These are phyloP conservation scores for Hibiscus mutabilis DNA, from an alignment of 345 rosid species.

Conservation along the genomic window DNA sequence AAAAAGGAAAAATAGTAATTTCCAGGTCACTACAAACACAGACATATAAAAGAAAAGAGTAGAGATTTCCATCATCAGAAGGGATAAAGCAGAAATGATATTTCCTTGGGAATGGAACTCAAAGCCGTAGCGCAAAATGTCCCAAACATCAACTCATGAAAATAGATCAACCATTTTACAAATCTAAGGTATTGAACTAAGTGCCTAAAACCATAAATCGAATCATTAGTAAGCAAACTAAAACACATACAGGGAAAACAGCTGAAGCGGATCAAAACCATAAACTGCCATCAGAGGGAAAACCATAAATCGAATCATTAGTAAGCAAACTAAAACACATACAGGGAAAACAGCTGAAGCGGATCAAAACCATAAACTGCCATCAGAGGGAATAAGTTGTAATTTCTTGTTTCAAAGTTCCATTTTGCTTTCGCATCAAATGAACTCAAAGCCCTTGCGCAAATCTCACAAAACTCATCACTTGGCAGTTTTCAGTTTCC, in stretches of 20 bases:
- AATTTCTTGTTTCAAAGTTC: slow-evolving; percentile 13
- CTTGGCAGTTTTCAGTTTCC: slow-evolving; percentile 4
- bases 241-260: background rate
- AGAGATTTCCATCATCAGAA: slow-evolving; percentile 15
- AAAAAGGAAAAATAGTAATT: too few species aligned
- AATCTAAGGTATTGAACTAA: background rate
- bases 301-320: background rate
- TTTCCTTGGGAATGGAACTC: slow-evolving; percentile 11
- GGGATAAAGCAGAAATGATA: background rate
- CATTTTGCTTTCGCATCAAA: background rate
- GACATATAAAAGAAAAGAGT: background rate
- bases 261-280: background rate
- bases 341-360: background rate
- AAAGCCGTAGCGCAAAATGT: slow-evolving; percentile 28
- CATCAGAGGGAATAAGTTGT: slow-evolving; percentile 14
- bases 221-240: background rate
- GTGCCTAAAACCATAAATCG: background rate
- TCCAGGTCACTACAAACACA: background rate
- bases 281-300: slow-evolving; percentile 17
- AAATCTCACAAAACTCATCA: slow-evolving; percentile 24
- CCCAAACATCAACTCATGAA: slow-evolving; percentile 18
- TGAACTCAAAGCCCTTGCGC: slow-evolving; percentile 33
- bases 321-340: background rate
- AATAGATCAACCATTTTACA: background rate
- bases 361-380: background rate